Conservation (phyloP, 345 rosid species). For the Citrus mangshanensis region DNA sequence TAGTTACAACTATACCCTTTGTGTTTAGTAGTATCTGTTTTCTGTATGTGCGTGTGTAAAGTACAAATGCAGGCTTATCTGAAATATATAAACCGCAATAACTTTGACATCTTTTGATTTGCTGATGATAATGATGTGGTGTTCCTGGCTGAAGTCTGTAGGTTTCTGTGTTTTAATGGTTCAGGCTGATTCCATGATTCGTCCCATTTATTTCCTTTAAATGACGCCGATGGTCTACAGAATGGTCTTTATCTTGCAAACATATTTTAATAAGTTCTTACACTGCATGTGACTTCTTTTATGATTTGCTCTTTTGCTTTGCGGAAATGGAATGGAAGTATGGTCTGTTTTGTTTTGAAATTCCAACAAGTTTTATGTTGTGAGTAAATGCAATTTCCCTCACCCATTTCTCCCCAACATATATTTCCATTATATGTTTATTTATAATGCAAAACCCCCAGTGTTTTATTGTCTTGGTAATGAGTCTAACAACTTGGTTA, state of each 20-base stretch:
- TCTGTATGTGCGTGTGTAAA: background rate
- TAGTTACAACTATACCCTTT: background rate
- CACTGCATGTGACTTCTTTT: background rate
- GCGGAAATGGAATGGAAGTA: background rate
- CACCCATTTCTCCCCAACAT: background rate
- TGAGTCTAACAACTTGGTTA: background rate
- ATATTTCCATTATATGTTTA: background rate
- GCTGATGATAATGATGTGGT: background rate
- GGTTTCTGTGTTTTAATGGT: background rate
- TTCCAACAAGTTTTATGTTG: background rate
- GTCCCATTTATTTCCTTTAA: background rate
- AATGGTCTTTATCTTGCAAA: background rate
- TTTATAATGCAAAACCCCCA: background rate
- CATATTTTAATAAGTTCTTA: background rate
- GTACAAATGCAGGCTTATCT: background rate
- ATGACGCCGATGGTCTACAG: background rate
- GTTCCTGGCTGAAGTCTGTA: background rate
- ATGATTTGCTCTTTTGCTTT: background rate
- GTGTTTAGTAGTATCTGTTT: background rate
- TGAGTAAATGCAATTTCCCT: background rate
- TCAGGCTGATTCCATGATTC: background rate
- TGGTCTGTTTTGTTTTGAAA: background rate
- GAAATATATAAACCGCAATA: background rate
- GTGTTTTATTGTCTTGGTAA: background rate
- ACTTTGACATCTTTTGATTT: background rate